Conservation (phyloP, 1,284 basidiomycete genomes). For the Papiliotrema terrestris region DNA sequence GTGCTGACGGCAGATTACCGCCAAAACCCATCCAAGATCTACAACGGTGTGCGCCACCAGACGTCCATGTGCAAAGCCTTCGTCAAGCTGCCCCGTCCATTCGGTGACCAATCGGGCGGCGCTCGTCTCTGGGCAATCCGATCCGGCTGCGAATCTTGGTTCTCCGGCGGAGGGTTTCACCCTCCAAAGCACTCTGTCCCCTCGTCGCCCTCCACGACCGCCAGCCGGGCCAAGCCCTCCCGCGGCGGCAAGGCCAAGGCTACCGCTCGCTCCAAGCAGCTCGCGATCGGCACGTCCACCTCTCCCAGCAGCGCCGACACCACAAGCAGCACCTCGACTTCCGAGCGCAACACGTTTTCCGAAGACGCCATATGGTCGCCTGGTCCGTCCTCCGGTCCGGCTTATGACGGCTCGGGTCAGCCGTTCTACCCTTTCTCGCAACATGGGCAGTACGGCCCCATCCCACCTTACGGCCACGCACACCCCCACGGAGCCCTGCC, state of each 20-base stretch:
- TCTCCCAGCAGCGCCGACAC: neutral
- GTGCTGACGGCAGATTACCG: constrained; percentile 37
- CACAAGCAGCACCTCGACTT: neutral
- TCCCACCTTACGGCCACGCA: neutral
- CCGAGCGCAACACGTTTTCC: constrained; percentile 1
- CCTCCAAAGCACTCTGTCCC: constrained; percentile 17
- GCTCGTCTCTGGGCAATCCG: constrained; percentile 49
- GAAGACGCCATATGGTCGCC: constrained; percentile 8
- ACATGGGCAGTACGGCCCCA: neutral
- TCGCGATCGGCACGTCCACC: constrained; percentile 28
- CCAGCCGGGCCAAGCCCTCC: constrained; percentile 4
- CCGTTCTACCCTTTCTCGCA: constrained; percentile 5
- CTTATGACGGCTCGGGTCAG: constrained; percentile 26
- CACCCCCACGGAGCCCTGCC: constrained; percentile 10
- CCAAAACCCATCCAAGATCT: constrained; percentile 48
- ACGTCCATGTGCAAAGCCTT: constrained; percentile 49
- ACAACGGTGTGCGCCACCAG: constrained; percentile 50
- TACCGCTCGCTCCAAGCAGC: constrained; percentile 32
- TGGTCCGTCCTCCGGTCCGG: constrained; percentile 30
- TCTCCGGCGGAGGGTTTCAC: constrained; percentile 38
- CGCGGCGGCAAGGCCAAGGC: constrained; percentile 25
- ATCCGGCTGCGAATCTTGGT: constrained; percentile 46
- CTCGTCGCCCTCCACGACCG: constrained; percentile 2
- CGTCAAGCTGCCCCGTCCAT: constrained; percentile 46
- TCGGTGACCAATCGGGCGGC: constrained; percentile 47